Evolutionary conservation across 768 basidiomycete genomes (phyloP).

Genomic region (Rossbeevera mucosa): DNA sequence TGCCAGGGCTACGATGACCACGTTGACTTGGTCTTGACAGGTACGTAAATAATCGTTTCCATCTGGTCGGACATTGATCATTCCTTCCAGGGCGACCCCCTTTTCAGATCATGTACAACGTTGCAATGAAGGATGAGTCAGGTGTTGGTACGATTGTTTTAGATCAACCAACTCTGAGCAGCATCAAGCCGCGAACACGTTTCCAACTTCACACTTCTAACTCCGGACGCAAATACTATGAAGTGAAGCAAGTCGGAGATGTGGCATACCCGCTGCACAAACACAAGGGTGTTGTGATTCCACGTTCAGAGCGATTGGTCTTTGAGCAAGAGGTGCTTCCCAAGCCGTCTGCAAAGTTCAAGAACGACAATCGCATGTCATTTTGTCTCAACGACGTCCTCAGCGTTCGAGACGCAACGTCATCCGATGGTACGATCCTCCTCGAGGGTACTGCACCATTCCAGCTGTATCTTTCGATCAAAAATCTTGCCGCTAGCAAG

Average conservation of each 20-base stretch:
- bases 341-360: conserved; percentile 80
- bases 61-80: background rate
- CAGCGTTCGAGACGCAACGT: conserved; percentile 46
- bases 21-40: conserved; percentile 79
- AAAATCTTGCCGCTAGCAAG: conserved; percentile 69
- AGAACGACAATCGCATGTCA: conserved; percentile 55
- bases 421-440: conserved; percentile 51
- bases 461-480: conserved; percentile 66
- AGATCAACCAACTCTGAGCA: conserved; percentile 78
- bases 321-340: conserved; percentile 84
- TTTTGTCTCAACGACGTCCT: conserved; percentile 76
- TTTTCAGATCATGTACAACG: conserved; percentile 89
- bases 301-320: conserved; percentile 61
- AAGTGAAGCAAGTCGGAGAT: conserved; percentile 87
- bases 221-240: conserved; percentile 81
- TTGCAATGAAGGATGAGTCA: conserved; percentile 62
- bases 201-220: conserved; percentile 77
- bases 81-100: conserved; percentile 68
- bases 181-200: conserved; percentile 73
- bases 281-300: conserved; percentile 57
- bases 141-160: conserved; percentile 69
- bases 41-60: conserved; percentile 33
- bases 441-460: conserved; percentile 88
- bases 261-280: conserved; percentile 75
- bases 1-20: conserved; percentile 81